Evolutionary conservation across 2,329 filamentous ascomycete species (phyloP).

Genomic region (Fusarium sp.): DNA sequence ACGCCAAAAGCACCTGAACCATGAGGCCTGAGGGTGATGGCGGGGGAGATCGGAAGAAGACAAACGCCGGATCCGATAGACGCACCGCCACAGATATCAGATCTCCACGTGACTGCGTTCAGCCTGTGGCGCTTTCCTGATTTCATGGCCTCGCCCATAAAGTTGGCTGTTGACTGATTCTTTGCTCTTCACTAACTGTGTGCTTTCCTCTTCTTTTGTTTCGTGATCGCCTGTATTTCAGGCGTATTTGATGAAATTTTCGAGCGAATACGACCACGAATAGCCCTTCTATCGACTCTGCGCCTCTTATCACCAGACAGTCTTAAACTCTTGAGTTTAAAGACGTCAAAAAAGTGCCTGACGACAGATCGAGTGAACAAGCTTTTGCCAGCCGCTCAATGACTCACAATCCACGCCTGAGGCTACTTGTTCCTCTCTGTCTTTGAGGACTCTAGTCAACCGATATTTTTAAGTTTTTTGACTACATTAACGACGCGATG

Average conservation of each 20-base stretch:
- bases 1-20: constrained; percentile 5
- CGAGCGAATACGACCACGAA: constrained; percentile 34
- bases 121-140: constrained; percentile 39
- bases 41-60: constrained; percentile 35
- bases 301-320: constrained; percentile 35
- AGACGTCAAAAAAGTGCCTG: constrained; percentile 35
- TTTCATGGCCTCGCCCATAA: constrained; percentile 40
- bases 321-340: constrained; percentile 15
- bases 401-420: constrained; percentile 40
- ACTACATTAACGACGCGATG: constrained; percentile 40
- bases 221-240: constrained; percentile 38
- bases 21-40: neutral
- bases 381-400: constrained; percentile 37
- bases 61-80: neutral
- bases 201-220: constrained; percentile 32
- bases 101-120: neutral
- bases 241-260: constrained; percentile 33
- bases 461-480: constrained; percentile 12
- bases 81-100: constrained; percentile 36
- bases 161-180: constrained; percentile 41
- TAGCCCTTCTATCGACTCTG: constrained; percentile 34
- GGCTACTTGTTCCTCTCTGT: constrained; percentile 38
- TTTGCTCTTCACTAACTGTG: constrained; percentile 38
- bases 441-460: constrained; percentile 23
- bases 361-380: constrained; percentile 28